Base-by-base conservation (phyloP, 78 protist species). In the Guillardia theta region DNA sequence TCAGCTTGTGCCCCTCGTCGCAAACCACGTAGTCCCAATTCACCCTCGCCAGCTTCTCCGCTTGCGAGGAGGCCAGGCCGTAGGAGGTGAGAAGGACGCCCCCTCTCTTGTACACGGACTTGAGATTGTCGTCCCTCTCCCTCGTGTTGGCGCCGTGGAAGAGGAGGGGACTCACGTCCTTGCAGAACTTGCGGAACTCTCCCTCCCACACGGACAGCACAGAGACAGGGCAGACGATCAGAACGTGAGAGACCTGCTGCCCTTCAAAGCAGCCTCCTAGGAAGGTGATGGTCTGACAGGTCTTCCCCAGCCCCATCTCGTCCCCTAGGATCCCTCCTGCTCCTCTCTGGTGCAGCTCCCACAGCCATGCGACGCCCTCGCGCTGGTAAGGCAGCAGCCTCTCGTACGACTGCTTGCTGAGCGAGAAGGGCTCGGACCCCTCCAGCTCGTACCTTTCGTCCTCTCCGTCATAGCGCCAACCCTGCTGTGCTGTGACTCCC, bases 1-100 rank as follows among this genome's bases (percentile, higher is more conserved):
- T 93, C 88, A 95, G 46, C 80, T 48, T 33, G 93, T 93, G 94
- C 30, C 93, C 96, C 70, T 95, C 96, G 83, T 95, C 96, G n/a
- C 45, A 41, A 8, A 93, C 45, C 21, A 95, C 92, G 10, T 37
- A 33, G 64, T 43, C 53, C 93, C 95, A 76, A 70, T 87, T 0
- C 53, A n/a, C 46, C 45, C 45, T 30, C 58, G 44, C 90, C 48
- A 80, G 48, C 48, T 45, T 22, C 53, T 97, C 93, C 93, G 98
- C 99, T 88, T 98, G 70, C 46, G 83, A 24, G 45, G 83, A 12
- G 45, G 83, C 83, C 21, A 70, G 83, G 45, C 45, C 33, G 83
- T 70, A 70, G 33, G 83, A 70, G 83, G 83, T 70, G 0, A 70
- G 27, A 24, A 12, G 22, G 46, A 70, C 83, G 0, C 83, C 83